Conservation (phyloP, 2,329 filamentous ascomycete species). For the Fusarium pseudocircinatum region DNA sequence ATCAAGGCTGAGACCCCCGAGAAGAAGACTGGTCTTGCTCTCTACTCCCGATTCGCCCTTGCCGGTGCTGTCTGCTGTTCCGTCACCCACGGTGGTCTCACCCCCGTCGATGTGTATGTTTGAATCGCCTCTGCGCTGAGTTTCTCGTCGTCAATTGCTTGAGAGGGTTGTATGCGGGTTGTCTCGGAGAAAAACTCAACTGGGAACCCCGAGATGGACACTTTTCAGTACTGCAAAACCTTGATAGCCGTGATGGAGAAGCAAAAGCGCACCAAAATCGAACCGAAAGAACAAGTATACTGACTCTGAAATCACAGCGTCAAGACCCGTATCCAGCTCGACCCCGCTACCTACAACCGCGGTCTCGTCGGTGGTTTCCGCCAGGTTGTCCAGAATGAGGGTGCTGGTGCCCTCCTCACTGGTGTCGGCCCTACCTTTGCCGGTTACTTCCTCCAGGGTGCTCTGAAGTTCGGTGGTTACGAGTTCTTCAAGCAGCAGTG, state of each 20-base stretch:
- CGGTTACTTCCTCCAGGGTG: slow-evolving; percentile 94
- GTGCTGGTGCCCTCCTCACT: slow-evolving; percentile 85
- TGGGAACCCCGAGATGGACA: slow-evolving; percentile 5
- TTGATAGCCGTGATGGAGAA: not conserved
- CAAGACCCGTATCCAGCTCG: slow-evolving; percentile 96
- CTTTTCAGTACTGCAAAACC: slow-evolving; percentile 1
- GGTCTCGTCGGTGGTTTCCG: slow-evolving; percentile 88
- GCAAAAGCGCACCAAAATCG: not conserved
- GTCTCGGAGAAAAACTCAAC: not conserved
- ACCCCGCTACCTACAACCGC: slow-evolving; percentile 87
- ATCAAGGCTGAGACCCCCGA: slow-evolving; percentile 53
- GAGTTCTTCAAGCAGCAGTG: slow-evolving; percentile 96
- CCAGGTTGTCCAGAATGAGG: slow-evolving; percentile 85
- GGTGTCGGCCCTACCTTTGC: slow-evolving; percentile 86
- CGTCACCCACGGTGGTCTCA: slow-evolving; percentile 95
- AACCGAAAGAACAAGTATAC: not conserved
- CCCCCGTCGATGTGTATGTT: slow-evolving; percentile 99
- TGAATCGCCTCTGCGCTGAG: not conserved
- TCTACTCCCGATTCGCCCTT: slow-evolving; percentile 97
- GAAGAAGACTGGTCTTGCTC: slow-evolving; percentile 64
- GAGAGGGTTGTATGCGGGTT: slow-evolving; percentile 2
- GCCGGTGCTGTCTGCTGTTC: slow-evolving; percentile 98
- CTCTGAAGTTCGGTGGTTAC: slow-evolving; percentile 94
- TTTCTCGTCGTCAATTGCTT: slow-evolving; percentile 33
- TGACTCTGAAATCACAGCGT: slow-evolving; percentile 66